Conservation (phyloP, 208 protist genomes). For the Crithidia mellificae region DNA sequence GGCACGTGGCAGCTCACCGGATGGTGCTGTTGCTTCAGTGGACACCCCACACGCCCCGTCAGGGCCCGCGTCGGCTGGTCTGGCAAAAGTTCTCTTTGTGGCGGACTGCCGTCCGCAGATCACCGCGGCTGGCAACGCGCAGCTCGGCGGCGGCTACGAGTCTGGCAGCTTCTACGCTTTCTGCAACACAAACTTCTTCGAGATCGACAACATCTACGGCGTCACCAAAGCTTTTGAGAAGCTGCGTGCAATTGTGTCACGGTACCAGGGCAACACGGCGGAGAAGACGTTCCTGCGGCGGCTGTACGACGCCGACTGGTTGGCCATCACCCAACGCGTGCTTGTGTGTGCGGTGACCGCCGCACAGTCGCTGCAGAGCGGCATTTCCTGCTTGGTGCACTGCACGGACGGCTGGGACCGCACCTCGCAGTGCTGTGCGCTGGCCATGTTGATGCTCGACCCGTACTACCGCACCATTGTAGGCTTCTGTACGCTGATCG, state of each 20-base stretch:
- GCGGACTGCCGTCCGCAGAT: conserved; percentile 75
- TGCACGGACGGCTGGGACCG: conserved; percentile 96
- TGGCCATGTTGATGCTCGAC: conserved; percentile 92
- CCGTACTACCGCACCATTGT: conserved; percentile 94
- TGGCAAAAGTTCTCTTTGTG: conserved; percentile 50
- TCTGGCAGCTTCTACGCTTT: conserved; percentile 62
- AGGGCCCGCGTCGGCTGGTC: conserved; percentile 10
- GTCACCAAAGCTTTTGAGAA: conserved; percentile 68
- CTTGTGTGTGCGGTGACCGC: conserved; percentile 50
- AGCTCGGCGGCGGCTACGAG: conserved; percentile 88
- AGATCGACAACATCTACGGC: conserved; percentile 92
- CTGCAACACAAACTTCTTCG: conserved; percentile 72
- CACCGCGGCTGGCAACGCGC: conserved; percentile 65
- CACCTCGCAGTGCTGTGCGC: conserved; percentile 87
- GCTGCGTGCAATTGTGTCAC: conserved; percentile 52
- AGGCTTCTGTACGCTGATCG: conserved; percentile 93
- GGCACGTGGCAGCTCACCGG: too few species aligned
- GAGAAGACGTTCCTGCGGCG: conserved; percentile 56
- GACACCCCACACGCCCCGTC: conserved; percentile 12
- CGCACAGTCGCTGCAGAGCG: conserved; percentile 50
- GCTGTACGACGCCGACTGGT: conserved; percentile 69
- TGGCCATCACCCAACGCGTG: conserved; percentile 65
- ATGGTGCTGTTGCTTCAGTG: too few species aligned
- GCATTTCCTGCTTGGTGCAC: conserved; percentile 88
- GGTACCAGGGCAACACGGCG: conserved; percentile 52